Evolutionary conservation across 768 basidiomycete species (phyloP).

Genomic region (Mycena rebaudengoi): DNA sequence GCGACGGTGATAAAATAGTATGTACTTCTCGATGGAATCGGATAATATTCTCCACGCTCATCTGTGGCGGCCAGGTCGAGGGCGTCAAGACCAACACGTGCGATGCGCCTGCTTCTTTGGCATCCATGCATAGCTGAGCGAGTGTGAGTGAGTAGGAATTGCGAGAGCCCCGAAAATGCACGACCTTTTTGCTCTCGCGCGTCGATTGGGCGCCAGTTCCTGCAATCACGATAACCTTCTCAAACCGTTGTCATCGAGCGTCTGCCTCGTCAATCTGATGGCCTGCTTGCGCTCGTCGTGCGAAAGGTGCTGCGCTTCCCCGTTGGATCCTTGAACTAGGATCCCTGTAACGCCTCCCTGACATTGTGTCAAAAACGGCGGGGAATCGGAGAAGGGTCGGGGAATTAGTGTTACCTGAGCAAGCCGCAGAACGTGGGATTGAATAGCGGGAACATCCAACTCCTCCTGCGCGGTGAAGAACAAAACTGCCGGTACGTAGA

Average conservation of each 20-base stretch:
- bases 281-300: constrained; percentile 73
- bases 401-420: constrained; percentile 67
- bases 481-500: constrained; percentile 83
- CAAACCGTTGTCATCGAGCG: constrained; percentile 78
- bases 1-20: too few species aligned
- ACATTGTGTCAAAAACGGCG: constrained; percentile 31
- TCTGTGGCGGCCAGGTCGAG: constrained; percentile 73
- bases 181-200: constrained; percentile 66
- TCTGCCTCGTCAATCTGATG: constrained; percentile 71
- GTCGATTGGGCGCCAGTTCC: constrained; percentile 88
- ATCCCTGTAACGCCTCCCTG: constrained; percentile 80
- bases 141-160: neutral
- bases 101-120: constrained; percentile 84
- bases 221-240: constrained; percentile 74
- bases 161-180: neutral
- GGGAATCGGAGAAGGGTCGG: constrained; percentile 15
- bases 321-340: constrained; percentile 78
- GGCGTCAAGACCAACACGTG: constrained; percentile 79
- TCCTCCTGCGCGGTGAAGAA: constrained; percentile 77
- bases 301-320: constrained; percentile 80
- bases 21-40: constrained; percentile 71
- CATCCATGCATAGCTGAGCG: constrained; percentile 68
- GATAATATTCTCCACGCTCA: constrained; percentile 69
- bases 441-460: constrained; percentile 71
- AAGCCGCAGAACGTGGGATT: constrained; percentile 75